Conservation (phyloP, 2,329 filamentous ascomycete species). For the Ophiocordyceps robertsii region DNA sequence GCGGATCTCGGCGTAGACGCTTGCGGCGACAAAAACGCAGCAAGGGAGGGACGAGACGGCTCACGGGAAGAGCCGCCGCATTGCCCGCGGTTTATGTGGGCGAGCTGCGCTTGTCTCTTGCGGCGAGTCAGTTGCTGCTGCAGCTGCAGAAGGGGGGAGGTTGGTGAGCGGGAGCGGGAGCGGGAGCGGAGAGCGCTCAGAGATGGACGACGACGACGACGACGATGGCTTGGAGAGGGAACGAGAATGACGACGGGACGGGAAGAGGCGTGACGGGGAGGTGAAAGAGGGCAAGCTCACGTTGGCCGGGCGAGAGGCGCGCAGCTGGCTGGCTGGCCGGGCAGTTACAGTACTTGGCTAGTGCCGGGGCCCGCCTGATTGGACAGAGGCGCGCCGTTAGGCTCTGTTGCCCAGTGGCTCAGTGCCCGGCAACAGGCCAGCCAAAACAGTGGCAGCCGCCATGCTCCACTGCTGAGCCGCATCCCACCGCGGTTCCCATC, state of each 20-base stretch:
- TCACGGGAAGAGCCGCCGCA: background rate
- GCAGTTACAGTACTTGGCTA: background rate
- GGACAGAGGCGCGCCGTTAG: background rate
- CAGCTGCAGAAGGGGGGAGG: background rate
- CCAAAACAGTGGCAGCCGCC: background rate
- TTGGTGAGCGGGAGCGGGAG: too few relatives aligned
- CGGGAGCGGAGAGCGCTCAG: too few relatives aligned
- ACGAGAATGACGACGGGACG: too few relatives aligned
- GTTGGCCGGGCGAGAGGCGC: background rate
- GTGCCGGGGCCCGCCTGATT: background rate
- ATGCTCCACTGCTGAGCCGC: background rate
- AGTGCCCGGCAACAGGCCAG: background rate
- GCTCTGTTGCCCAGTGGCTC: conserved; percentile 1
- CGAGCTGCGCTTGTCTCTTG: background rate
- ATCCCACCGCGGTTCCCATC: background rate
- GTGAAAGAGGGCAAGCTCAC: background rate
- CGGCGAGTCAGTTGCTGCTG: background rate
- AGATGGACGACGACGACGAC: too few relatives aligned
- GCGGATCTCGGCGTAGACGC: background rate
- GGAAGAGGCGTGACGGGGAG: background rate
- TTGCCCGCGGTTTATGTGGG: background rate
- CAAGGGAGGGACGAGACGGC: background rate
- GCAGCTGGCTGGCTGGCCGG: background rate
- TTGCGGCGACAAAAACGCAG: background rate
- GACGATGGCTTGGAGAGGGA: too few relatives aligned